phyloP scores from a whole-genome alignment of 306 rosid species.

The Pachyrhizus erosus region DNA sequence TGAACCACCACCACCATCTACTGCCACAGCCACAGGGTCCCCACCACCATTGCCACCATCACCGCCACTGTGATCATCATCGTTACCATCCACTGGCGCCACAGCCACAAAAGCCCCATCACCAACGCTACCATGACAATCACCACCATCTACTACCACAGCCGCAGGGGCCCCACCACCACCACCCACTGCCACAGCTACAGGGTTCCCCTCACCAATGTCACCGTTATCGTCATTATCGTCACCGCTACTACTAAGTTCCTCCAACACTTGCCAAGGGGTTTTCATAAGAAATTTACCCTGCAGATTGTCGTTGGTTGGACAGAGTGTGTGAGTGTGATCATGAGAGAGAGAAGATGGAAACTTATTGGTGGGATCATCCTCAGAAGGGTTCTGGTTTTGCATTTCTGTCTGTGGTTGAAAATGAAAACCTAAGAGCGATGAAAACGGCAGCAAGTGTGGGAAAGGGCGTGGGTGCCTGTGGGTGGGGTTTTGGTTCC shows the following conservation, averaged over 20 bases:
- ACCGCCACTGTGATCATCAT: neutral
- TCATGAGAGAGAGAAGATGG: neutral
- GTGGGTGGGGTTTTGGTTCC: neutral
- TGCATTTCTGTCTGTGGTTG: neutral
- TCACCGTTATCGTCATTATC: neutral
- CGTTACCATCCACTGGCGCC: neutral
- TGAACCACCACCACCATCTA: neutral
- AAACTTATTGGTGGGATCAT: neutral
- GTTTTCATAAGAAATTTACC: neutral
- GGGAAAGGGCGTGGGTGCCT: neutral
- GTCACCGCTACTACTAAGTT: neutral
- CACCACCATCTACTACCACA: neutral
- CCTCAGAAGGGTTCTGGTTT: neutral
- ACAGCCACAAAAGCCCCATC: too few relatives aligned
- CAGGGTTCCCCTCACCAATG: neutral
- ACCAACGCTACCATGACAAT: neutral
- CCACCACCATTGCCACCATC: neutral
- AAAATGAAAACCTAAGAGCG: neutral
- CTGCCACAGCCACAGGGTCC: neutral
- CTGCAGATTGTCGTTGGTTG: neutral
- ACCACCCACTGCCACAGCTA: neutral
- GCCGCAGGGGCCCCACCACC: neutral
- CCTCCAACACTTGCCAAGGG: constrained; percentile 22
- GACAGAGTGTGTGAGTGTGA: neutral
- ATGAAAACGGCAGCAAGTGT: neutral